Evolutionary conservation across 78 protist genomes (phyloP), one percentile per base, ranked within the genome.

Genomic region (Cavenderia fasciculata): DNA sequence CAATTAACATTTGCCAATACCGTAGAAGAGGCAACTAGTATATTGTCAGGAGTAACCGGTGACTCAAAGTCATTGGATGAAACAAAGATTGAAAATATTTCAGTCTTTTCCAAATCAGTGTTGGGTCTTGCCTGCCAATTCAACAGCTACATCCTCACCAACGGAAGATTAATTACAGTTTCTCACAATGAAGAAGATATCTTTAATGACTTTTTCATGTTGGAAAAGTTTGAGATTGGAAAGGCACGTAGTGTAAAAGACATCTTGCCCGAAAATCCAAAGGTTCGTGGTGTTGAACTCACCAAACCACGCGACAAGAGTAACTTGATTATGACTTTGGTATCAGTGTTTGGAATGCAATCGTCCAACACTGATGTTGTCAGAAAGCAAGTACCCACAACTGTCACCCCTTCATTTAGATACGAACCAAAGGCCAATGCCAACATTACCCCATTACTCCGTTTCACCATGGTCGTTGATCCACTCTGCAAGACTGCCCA

Each of bases 401-500:
- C 57, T 11, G 33, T 85, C n/a, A 11, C 47, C 18, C 49, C 47
- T 10, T 85, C 92, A 34, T 85, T 85, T 25, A 62, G 11, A 2
- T 49, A 82, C 43, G 19, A 21, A 27, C 69, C 89, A 38, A 2
- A 36, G 2, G 23, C 19, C 3, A n/a, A 34, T 40, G 27, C 19
- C 21, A 0, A 52, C 0, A 0, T 25, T 23, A 8, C 29, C 0
- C 18, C 38, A n/a, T 68, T 59, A 27, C 54, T 71, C 8, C 21
- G 59, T 33, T 59, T 84, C 34, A 51, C 14, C 2, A 34, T 75
- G 49, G 34, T 86, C n/a, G 68, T 88, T 49, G 56, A 88, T 70
- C 94, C 94, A 38, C 72, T 88, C 49, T 76, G 62, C 49, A 88
- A 88, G 21, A 36, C 41, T 1, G 62, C 88, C 46, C 94, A 88